Conservation (phyloP, 768 basidiomycete species). For the Phaeotremella fagi region DNA sequence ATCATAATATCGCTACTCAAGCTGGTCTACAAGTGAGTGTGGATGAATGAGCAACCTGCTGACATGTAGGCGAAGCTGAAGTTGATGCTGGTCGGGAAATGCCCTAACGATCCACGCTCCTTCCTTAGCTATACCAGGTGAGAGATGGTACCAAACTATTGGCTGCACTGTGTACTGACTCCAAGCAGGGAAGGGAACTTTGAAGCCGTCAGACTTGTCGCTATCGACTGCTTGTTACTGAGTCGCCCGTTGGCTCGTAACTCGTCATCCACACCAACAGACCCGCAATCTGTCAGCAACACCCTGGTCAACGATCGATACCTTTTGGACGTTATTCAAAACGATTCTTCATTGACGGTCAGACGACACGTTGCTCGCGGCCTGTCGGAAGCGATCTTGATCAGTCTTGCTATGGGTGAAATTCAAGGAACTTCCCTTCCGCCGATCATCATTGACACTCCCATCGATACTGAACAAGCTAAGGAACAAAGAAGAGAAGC, state of each 20-base stretch:
- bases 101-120: slow-evolving; percentile 43
- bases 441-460: slow-evolving; percentile 50
- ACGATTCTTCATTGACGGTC: slow-evolving; percentile 75
- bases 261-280: not conserved
- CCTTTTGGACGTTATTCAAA: slow-evolving; percentile 75
- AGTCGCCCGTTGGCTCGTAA: slow-evolving; percentile 82
- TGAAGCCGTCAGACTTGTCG: slow-evolving; percentile 80
- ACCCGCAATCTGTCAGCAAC: not conserved
- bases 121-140: slow-evolving; percentile 89
- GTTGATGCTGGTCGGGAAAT: slow-evolving; percentile 20
- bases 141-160: slow-evolving; percentile 21
- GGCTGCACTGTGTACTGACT: not conserved
- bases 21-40: slow-evolving; percentile 77
- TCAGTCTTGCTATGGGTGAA: slow-evolving; percentile 83
- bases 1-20: slow-evolving; percentile 86
- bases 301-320: slow-evolving; percentile 50
- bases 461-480: slow-evolving; percentile 59
- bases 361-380: slow-evolving; percentile 81
- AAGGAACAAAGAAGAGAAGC: slow-evolving; percentile 58
- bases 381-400: slow-evolving; percentile 77
- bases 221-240: slow-evolving; percentile 79
- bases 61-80: slow-evolving; percentile 19
- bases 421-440: slow-evolving; percentile 58
- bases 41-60: not conserved
- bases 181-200: slow-evolving; percentile 82